Percentiles rank a stretch among this genome's conserved stretches.
These are phyloP conservation scores for Calonectria multiphialidica DNA, from an alignment of 2,329 filamentous ascomycete genomes.

Conservation along the genomic window DNA sequence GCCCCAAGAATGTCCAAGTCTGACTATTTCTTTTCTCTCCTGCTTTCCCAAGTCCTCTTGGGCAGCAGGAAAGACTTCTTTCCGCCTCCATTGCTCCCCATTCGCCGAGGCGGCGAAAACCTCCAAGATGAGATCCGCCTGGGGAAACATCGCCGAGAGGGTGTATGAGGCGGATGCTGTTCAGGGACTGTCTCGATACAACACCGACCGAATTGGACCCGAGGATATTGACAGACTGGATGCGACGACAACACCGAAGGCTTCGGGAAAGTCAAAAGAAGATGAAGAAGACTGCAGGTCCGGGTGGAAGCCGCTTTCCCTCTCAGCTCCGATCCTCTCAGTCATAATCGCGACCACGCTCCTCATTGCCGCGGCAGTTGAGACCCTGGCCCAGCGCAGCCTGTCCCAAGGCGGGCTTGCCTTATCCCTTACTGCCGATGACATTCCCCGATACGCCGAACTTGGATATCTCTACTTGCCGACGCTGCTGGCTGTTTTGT, in stretches of 20 bases:
- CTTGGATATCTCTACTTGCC: conserved; percentile 65
- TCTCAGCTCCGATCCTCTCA: conserved; percentile 50
- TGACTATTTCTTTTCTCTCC: not conserved
- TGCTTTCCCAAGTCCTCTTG: not conserved
- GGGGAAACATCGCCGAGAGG: conserved; percentile 7
- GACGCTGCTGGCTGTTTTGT: conserved; percentile 65
- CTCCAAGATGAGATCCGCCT: conserved; percentile 15
- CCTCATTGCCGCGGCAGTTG: conserved; percentile 56
- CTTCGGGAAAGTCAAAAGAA: not conserved
- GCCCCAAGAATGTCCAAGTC: not conserved
- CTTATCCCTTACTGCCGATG: conserved; percentile 35
- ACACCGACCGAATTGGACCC: not conserved
- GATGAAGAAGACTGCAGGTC: fast-evolving
- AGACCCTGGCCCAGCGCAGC: conserved; percentile 57
- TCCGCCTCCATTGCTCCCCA: not conserved
- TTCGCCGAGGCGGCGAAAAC: not conserved
- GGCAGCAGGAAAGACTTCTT: not conserved
- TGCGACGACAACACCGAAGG: conserved; percentile 6
- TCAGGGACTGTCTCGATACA: not conserved
- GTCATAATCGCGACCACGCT: conserved; percentile 52
- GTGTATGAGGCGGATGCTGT: conserved; percentile 9
- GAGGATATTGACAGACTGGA: not conserved
- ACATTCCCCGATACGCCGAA: conserved; percentile 49
- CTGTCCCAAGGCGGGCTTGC: conserved; percentile 55
- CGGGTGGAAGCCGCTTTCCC: conserved; percentile 41